A percentile compares a stretch with the other conserved stretches of the same genome.
Evolutionary conservation across 2,329 filamentous ascomycete genomes (phyloP).

Genomic region (Aspergillus pseudoglaucus): DNA sequence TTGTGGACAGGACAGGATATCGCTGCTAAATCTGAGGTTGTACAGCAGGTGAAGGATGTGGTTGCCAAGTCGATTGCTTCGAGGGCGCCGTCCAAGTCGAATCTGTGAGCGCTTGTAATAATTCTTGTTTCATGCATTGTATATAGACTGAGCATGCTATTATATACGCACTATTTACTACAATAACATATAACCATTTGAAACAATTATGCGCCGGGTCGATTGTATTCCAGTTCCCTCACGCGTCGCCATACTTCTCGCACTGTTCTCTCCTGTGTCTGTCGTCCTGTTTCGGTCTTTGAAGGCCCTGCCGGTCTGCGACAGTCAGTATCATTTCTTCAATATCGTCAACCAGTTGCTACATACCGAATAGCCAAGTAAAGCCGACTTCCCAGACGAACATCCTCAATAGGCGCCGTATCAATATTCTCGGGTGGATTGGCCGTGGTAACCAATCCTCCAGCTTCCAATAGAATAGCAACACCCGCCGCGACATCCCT

Average conservation of each 20-base stretch:
- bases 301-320: conserved; percentile 58
- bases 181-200: background rate
- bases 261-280: conserved; percentile 64
- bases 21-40: conserved; percentile 48
- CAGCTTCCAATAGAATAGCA: conserved; percentile 65
- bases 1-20: conserved; percentile 59
- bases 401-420: conserved; percentile 53
- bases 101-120: conserved; percentile 15
- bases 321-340: background rate
- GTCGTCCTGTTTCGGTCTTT: conserved; percentile 54
- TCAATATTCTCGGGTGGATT: conserved; percentile 58
- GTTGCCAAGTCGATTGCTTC: conserved; percentile 45
- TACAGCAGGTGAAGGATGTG: conserved; percentile 52
- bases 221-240: conserved; percentile 57
- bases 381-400: conserved; percentile 58
- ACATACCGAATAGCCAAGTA: conserved; percentile 63
- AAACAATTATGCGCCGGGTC: conserved; percentile 51
- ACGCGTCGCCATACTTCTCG: conserved; percentile 68
- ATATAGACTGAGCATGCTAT: background rate
- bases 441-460: conserved; percentile 66
- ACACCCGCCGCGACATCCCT: conserved; percentile 70
- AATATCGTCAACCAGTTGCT: conserved; percentile 3
- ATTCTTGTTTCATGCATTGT: conserved; percentile 6
- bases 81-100: conserved; percentile 19
- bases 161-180: conserved; percentile 4